A percentile compares a stretch with the other conserved stretches of the same genome.
These are phyloP conservation scores for Saprolegnia diclina DNA, from an alignment of 352 stramenopile genomes.

Conservation along the genomic window DNA sequence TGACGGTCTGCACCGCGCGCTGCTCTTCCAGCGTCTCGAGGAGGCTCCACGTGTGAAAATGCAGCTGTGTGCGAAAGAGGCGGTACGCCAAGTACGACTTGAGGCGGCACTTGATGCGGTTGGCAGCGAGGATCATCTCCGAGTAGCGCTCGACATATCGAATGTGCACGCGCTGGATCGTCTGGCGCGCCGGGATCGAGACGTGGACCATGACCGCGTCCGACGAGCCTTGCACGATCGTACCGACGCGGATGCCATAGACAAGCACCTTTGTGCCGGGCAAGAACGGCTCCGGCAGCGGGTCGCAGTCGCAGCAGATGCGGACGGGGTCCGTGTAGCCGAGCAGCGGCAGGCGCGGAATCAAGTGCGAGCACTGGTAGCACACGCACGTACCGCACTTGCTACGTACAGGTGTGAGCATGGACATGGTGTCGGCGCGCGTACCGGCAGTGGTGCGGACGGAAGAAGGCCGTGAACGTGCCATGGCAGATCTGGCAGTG, in stretches of 20 bases:
- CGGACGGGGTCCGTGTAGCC: constrained; percentile 77
- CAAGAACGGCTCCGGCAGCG: constrained; percentile 50
- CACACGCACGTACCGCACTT: constrained; percentile 84
- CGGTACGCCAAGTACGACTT: constrained; percentile 59
- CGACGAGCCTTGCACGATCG: constrained; percentile 40
- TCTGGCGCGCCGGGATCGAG: not conserved
- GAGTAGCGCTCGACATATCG: constrained; percentile 76
- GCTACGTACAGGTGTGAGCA: constrained; percentile 27
- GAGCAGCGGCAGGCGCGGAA: constrained; percentile 67
- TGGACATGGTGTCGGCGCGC: constrained; percentile 11
- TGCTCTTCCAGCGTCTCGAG: constrained; percentile 78
- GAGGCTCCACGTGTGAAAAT: constrained; percentile 83
- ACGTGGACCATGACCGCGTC: constrained; percentile 9
- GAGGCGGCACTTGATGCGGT: constrained; percentile 77
- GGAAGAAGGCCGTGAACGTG: constrained; percentile 65
- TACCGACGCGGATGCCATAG: constrained; percentile 59
- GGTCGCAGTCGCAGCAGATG: constrained; percentile 78
- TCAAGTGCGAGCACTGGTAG: constrained; percentile 75
- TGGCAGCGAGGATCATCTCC: constrained; percentile 65
- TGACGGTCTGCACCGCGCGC: constrained; percentile 41
- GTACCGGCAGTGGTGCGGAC: constrained; percentile 72
- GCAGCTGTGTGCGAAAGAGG: constrained; percentile 75
- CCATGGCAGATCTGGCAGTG: constrained; percentile 71
- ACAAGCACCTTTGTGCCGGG: constrained; percentile 65
- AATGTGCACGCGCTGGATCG: constrained; percentile 35